Percentiles rank a stretch among this genome's conserved stretches.
Conservation (phyloP, 345 rosid species). For the Microcos paniculata region DNA sequence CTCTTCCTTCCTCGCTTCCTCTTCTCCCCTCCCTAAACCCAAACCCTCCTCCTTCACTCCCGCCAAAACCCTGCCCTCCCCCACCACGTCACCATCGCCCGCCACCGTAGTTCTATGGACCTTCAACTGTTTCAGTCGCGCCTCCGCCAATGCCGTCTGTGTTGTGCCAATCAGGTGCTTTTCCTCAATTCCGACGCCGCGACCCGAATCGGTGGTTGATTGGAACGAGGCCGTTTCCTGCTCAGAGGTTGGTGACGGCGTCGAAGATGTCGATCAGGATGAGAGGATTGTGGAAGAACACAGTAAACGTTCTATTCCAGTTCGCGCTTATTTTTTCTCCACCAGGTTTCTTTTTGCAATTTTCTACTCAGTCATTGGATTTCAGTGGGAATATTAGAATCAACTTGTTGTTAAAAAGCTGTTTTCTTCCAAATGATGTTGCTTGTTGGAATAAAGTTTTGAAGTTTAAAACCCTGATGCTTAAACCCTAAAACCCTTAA, state of each 20-base stretch:
- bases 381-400: neutral
- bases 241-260: conserved; percentile 38
- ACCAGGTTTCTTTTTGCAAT: conserved; percentile 39
- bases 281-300: conserved; percentile 34
- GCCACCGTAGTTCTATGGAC: conserved; percentile 9
- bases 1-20: neutral
- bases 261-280: conserved; percentile 11
- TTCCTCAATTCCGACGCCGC: conserved; percentile 36
- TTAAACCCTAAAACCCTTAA: neutral
- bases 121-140: neutral
- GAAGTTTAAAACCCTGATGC: neutral
- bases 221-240: conserved; percentile 46
- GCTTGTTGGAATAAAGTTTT: neutral
- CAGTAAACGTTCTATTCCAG: conserved; percentile 62
- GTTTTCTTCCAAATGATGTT: neutral
- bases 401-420: neutral
- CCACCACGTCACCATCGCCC: conserved; percentile 13
- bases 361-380: neutral
- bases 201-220: conserved; percentile 25
- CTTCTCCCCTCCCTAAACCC: conserved; percentile 23
- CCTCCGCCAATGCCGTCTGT: neutral
- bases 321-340: conserved; percentile 86
- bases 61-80: neutral
- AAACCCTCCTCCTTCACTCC: neutral
- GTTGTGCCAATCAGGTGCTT: conserved; percentile 25